These are phyloP conservation scores for Lentinula boryana DNA, from an alignment of 768 basidiomycete genomes.

Conservation along the genomic window DNA sequence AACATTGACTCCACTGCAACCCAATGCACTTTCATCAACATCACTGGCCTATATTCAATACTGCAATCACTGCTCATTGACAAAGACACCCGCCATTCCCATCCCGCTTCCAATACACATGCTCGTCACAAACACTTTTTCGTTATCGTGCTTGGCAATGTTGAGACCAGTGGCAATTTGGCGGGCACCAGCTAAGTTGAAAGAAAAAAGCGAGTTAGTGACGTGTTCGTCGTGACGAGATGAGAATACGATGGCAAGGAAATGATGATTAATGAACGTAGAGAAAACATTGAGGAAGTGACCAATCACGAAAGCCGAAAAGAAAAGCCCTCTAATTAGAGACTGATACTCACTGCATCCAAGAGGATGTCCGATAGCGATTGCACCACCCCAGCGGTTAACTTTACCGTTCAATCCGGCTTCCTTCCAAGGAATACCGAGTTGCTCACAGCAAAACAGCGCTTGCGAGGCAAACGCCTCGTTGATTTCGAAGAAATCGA, in stretches of 20 bases:
- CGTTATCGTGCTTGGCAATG: constrained; percentile 71
- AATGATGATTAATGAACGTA: too few species aligned
- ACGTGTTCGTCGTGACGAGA: too few species aligned
- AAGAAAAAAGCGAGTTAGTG: constrained; percentile 8
- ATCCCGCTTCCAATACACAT: constrained; percentile 92
- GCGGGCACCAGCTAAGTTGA: constrained; percentile 61
- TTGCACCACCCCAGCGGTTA: constrained; percentile 84
- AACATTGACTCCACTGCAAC: too few species aligned
- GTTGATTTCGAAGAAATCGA: constrained; percentile 92
- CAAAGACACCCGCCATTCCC: constrained; percentile 87
- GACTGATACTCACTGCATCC: constrained; percentile 59
- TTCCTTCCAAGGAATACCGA: constrained; percentile 51
- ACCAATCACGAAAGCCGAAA: too few species aligned
- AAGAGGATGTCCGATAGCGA: constrained; percentile 85
- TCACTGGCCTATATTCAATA: not conserved
- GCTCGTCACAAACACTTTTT: constrained; percentile 77
- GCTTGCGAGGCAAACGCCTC: constrained; percentile 88
- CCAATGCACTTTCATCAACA: too few species aligned
- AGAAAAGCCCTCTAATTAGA: constrained; percentile 5
- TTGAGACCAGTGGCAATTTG: constrained; percentile 83
- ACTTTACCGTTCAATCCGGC: constrained; percentile 44
- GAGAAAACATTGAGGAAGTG: too few species aligned
- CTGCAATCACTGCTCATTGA: constrained; percentile 65
- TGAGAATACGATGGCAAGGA: too few species aligned
- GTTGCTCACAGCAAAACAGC: constrained; percentile 60